These are phyloP conservation scores for Dysphania ambrosioides DNA, from an alignment of 148 eudicot species.

Conservation along the genomic window DNA sequence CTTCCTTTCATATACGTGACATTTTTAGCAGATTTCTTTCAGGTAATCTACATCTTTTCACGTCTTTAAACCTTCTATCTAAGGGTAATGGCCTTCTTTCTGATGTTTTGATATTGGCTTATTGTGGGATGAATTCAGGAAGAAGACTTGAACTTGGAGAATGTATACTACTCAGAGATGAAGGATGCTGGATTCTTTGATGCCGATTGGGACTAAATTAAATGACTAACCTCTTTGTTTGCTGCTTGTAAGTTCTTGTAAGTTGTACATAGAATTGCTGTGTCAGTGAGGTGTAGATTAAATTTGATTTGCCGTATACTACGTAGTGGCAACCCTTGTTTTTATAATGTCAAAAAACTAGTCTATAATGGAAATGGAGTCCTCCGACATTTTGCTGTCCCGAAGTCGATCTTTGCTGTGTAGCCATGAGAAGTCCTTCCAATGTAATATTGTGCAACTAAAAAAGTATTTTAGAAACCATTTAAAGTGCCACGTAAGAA, in stretches of 20 bases:
- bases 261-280: slow-evolving; percentile 24
- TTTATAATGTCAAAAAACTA: background rate
- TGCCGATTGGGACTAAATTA: slow-evolving; percentile 57
- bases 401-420: background rate
- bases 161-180: slow-evolving; percentile 79
- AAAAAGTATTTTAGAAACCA: too few relatives aligned
- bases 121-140: slow-evolving; percentile 36
- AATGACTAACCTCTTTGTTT: background rate
- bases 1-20: slow-evolving; percentile 65
- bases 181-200: slow-evolving; percentile 77
- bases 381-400: background rate
- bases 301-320: slow-evolving; percentile 5
- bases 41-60: slow-evolving; percentile 30
- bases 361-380: background rate
- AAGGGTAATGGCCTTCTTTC: background rate
- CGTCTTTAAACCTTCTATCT: background rate
- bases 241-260: slow-evolving; percentile 32
- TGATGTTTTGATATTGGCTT: background rate
- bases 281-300: slow-evolving; percentile 5
- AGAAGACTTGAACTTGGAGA: slow-evolving; percentile 61
- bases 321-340: background rate
- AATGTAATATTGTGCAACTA: too few relatives aligned
- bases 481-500: too few relatives aligned
- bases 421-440: background rate
- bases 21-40: slow-evolving; percentile 69